phyloP scores from a whole-genome alignment of 176 grass and related monocot genomes.

The Aegilops umbellulata region DNA sequence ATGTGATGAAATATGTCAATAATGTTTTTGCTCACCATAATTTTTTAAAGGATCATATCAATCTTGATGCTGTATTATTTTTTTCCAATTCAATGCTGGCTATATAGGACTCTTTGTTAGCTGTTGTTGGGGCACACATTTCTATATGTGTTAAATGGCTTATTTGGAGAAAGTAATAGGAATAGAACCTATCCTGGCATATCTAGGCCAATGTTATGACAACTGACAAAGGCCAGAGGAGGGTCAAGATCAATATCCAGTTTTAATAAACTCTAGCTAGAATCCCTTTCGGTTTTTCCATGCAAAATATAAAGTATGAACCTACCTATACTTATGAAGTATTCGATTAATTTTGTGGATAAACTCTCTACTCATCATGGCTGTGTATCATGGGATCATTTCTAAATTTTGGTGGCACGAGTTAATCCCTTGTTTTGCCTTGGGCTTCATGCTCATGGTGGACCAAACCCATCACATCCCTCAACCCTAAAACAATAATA shows the following conservation, averaged over 20 bases:
- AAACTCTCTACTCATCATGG: neutral
- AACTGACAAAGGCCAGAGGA: neutral
- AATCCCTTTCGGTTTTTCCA: neutral
- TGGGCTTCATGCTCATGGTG: too few relatives aligned
- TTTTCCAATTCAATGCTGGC: too few relatives aligned
- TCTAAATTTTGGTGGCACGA: neutral
- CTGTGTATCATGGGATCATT: neutral
- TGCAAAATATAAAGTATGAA: neutral
- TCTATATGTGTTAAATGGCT: neutral
- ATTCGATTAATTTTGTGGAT: neutral
- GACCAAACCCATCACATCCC: neutral
- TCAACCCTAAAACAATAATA: neutral
- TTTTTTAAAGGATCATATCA: neutral
- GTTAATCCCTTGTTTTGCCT: neutral
- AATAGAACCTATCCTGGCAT: neutral
- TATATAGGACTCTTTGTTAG: neutral
- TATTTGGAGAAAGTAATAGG: neutral
- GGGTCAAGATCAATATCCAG: neutral
- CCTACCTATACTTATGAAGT: neutral
- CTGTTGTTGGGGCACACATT: neutral
- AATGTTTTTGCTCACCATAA: neutral
- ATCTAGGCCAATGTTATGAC: neutral
- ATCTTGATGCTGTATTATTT: neutral
- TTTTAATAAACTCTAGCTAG: neutral
- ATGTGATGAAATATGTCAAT: neutral